A percentile compares a stretch with the other conserved stretches of the same genome.
Evolutionary conservation across 441 rosid genomes (phyloP).

Genomic region (Capsella rubella): DNA sequence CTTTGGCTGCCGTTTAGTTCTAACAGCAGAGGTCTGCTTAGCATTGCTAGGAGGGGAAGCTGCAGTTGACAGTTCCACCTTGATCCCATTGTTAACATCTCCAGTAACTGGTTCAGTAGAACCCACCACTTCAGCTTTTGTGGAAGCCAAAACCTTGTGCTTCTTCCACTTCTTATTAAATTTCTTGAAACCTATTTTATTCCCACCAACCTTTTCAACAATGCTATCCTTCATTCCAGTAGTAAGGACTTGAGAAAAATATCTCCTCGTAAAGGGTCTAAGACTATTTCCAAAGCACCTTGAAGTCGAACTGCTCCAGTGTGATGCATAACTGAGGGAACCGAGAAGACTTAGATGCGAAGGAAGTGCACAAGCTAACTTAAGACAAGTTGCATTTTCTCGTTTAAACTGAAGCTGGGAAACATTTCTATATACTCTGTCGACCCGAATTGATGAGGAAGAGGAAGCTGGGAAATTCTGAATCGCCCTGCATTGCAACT

Average conservation of each 20-base stretch:
- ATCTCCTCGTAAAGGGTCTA: conserved; percentile 45
- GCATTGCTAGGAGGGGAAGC: conserved; percentile 35
- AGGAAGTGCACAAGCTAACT: conserved; percentile 36
- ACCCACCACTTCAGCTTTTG: conserved; percentile 36
- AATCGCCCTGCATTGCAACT: conserved; percentile 58
- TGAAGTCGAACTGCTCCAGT: conserved; percentile 35
- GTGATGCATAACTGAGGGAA: conserved; percentile 33
- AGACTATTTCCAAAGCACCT: conserved; percentile 39
- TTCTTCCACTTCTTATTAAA: conserved; percentile 51
- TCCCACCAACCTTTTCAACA: conserved; percentile 36
- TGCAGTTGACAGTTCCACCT: conserved; percentile 44
- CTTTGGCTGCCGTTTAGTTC: conserved; percentile 51
- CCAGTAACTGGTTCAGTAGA: conserved; percentile 45
- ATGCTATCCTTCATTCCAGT: conserved; percentile 36
- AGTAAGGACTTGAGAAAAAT: conserved; percentile 53
- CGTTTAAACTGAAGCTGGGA: conserved; percentile 48
- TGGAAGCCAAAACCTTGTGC: conserved; percentile 51
- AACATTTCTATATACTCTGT: conserved; percentile 42
- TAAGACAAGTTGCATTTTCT: conserved; percentile 36
- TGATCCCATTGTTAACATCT: conserved; percentile 41
- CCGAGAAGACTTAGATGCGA: conserved; percentile 40
- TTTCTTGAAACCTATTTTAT: conserved; percentile 39
- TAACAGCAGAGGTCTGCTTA: conserved; percentile 47
- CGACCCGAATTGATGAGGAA: conserved; percentile 40
- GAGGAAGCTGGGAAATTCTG: conserved; percentile 44